These are phyloP conservation scores for Leccinum boreale DNA, from an alignment of 768 basidiomycete species.

Conservation along the genomic window DNA sequence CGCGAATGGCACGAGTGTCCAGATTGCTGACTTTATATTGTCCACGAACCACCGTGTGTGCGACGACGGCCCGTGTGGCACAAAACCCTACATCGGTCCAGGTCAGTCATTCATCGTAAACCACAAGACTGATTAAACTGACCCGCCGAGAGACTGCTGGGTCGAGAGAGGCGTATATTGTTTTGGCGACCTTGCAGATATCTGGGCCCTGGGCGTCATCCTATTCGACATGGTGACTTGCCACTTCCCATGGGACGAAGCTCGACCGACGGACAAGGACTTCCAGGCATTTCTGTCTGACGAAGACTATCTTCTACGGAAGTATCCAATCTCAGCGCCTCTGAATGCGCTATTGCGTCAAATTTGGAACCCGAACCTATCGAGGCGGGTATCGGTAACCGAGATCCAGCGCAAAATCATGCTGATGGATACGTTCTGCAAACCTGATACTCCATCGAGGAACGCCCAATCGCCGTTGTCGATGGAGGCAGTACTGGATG, in stretches of 20 bases:
- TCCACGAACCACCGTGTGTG: no score
- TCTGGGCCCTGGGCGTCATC: slow-evolving; percentile 78
- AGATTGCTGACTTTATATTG: no score
- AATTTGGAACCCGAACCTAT: slow-evolving; percentile 18
- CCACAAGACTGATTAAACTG: neutral
- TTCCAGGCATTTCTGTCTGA: slow-evolving; percentile 6
- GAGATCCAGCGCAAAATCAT: slow-evolving; percentile 11
- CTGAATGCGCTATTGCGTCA: neutral
- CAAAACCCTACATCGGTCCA: no score
- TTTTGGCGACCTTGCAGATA: slow-evolving; percentile 38
- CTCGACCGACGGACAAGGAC: neutral
- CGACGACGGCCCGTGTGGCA: no score
- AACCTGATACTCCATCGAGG: no score
- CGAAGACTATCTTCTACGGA: neutral
- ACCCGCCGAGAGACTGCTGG: slow-evolving; percentile 49
- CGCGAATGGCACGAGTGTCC: no score
- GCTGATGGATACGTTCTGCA: slow-evolving; percentile 18
- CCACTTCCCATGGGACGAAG: slow-evolving; percentile 18
- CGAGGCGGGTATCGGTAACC: neutral
- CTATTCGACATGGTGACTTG: slow-evolving; percentile 80
- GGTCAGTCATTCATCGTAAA: no score
- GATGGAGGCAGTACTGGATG: no score
- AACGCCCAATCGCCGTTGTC: no score
- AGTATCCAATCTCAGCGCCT: slow-evolving; percentile 4
- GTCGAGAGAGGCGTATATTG: slow-evolving; percentile 32